phyloP scores from a whole-genome alignment of 2,329 filamentous ascomycete genomes.

The Fusarium sp. region DNA sequence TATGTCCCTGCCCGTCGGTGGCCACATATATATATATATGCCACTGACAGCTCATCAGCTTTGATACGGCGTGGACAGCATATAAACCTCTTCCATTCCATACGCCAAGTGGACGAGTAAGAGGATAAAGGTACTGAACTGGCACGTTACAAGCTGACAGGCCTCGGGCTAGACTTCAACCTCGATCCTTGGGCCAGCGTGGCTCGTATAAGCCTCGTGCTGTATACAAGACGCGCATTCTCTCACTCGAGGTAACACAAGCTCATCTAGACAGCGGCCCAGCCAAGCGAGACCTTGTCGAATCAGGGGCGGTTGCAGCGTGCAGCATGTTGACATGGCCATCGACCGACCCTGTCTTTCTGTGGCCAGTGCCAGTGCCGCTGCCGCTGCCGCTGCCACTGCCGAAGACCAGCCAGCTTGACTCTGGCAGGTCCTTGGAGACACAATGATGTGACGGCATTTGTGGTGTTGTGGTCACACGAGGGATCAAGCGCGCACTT shows the following conservation, averaged over 20 bases:
- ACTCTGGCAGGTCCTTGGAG: conserved; percentile 6
- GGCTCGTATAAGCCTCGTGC: conserved; percentile 16
- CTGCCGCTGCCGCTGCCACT: conserved; percentile 12
- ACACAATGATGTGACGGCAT: conserved; percentile 19
- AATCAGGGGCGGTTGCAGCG: conserved; percentile 23
- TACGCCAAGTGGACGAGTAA: conserved; percentile 1
- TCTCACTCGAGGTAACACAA: conserved; percentile 36
- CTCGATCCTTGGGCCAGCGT: conserved; percentile 4
- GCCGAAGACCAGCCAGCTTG: conserved; percentile 5
- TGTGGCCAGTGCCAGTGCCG: conserved; percentile 22
- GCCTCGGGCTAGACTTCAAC: not conserved
- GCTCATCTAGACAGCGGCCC: conserved; percentile 15
- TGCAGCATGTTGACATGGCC: conserved; percentile 10
- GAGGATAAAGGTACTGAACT: conserved; percentile 3
- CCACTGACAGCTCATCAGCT: conserved; percentile 14
- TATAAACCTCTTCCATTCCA: not conserved
- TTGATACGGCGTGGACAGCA: not conserved
- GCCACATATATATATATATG: conserved; percentile 8
- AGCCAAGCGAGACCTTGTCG: conserved; percentile 29
- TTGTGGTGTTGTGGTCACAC: conserved; percentile 25
- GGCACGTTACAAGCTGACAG: conserved; percentile 1
- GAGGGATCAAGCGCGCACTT: conserved; percentile 25
- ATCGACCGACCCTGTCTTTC: conserved; percentile 11
- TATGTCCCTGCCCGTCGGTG: conserved; percentile 27
- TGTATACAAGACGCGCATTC: conserved; percentile 26